Base-by-base conservation (phyloP, 805 yeast species). In the Diddensiella santjacobensis region DNA sequence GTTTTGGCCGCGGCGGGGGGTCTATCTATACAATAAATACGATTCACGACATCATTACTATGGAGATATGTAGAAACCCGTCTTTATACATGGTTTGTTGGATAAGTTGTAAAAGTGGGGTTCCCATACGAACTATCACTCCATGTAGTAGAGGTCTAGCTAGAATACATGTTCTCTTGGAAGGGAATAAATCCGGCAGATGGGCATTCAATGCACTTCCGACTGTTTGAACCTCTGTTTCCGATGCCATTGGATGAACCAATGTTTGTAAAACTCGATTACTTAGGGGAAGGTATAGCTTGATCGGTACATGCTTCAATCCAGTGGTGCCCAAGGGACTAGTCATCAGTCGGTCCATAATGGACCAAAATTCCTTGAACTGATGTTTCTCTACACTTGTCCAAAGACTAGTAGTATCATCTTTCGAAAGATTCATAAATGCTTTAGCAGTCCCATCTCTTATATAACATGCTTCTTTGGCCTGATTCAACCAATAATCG, bases 401-500 rank as follows among this genome's bases (percentile, higher is more conserved):
- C 85, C 90, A 85, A 42, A 88, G 69, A 1, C 60, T 59, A 20
- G 70, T 65, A 0, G 91, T 75, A 44, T 83, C 82, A 0, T 71
- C 72, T 51, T 79, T 81, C 3, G 93, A 78, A 47, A 91, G 67
- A 22, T 73, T 73, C 95, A 91, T 84, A n/a, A 91, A 78, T 1
- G 80, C 75, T 52, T 84, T 87, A 3, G 96, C 75, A n/a, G 79
- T 76, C 0, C 96, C 96, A 54, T 83, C 80, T 31, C 85, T 63
- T 0, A 88, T 78, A 58, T 74, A 87, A 58, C 88, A 80, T 3
- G 88, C 77, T 60, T 91, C 97, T 59, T 93, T 91, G 61, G 88
- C 67, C 50, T 81, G 88, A 61, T 91, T 89, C 51, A 81, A 68
- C 83, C 93, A 82, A 43, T 78, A 73, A 44, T 73, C 76, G 40